These are phyloP conservation scores for Apiospora kogelbergensis DNA, from an alignment of 2,329 filamentous ascomycete genomes.

Conservation along the genomic window DNA sequence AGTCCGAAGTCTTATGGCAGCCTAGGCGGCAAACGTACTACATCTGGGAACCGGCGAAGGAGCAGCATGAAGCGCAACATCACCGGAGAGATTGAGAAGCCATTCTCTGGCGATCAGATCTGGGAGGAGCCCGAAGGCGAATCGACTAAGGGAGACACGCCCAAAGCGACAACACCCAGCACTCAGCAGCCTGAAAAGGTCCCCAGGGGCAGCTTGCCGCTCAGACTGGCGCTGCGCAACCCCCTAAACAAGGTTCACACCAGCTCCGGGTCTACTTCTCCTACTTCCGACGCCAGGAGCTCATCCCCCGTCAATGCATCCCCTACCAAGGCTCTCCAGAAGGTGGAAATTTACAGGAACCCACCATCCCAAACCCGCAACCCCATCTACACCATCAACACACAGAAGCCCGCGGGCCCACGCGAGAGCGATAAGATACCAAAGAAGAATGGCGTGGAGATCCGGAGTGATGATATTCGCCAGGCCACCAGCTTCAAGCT, in stretches of 20 bases:
- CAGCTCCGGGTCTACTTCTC: slow-evolving; percentile 33
- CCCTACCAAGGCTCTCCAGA: slow-evolving; percentile 42
- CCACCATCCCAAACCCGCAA: slow-evolving; percentile 81
- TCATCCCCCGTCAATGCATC: slow-evolving; percentile 35
- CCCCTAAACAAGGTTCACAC: slow-evolving; percentile 62
- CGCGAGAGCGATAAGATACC: slow-evolving; percentile 43
- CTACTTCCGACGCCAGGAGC: not conserved
- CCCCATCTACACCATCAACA: slow-evolving; percentile 74
- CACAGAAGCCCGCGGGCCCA: slow-evolving; percentile 34
- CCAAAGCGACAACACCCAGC: not conserved
- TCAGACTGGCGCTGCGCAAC: slow-evolving; percentile 63
- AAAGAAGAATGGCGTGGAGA: slow-evolving; percentile 77
- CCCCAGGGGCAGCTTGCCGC: slow-evolving; percentile 36
- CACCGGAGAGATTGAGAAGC: slow-evolving; percentile 65
- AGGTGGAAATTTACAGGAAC: slow-evolving; percentile 80
- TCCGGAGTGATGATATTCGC: slow-evolving; percentile 83
- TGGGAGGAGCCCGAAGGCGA: slow-evolving; percentile 80
- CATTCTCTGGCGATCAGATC: slow-evolving; percentile 77
- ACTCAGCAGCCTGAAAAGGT: slow-evolving; percentile 18
- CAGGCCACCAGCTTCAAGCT: slow-evolving; percentile 87
- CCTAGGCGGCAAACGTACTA: slow-evolving; percentile 23
- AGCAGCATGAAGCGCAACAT: slow-evolving; percentile 69
- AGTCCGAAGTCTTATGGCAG: not conserved
- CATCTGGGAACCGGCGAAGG: slow-evolving; percentile 50
- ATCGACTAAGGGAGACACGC: slow-evolving; percentile 22